Percentiles rank a stretch among this genome's conserved stretches.
These are phyloP conservation scores for Zymoseptoria ardabiliae DNA, from an alignment of 2,329 filamentous ascomycete genomes.

Conservation along the genomic window DNA sequence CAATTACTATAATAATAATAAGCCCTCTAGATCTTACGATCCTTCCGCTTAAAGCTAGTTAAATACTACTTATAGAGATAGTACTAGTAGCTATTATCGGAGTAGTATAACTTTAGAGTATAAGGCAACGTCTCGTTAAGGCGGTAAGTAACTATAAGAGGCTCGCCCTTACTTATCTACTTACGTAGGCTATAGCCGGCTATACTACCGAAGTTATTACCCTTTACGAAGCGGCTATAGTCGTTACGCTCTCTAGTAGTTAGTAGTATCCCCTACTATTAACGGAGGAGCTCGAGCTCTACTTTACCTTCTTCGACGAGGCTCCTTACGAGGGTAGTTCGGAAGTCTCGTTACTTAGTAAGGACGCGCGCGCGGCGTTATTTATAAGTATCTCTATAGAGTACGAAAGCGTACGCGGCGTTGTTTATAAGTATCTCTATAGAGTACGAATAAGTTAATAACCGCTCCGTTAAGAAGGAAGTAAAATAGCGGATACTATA, in stretches of 20 bases:
- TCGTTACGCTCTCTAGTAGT: too few species aligned
- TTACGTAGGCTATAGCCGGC: not conserved
- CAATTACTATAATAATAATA: too few species aligned
- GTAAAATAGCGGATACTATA: not conserved
- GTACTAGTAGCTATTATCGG: too few species aligned
- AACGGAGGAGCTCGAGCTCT: not conserved
- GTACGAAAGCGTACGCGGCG: not conserved
- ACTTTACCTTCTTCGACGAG: not conserved
- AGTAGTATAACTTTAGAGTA: not conserved
- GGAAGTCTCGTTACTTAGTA: not conserved
- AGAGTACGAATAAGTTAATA: not conserved
- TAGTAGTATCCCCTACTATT: not conserved
- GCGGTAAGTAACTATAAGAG: not conserved
- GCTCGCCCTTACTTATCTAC: not conserved
- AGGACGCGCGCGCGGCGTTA: too few species aligned
- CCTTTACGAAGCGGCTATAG: too few species aligned
- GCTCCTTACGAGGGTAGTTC: not conserved
- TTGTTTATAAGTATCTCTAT: too few species aligned
- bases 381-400: too few species aligned
- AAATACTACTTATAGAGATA: too few species aligned
- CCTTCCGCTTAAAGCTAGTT: too few species aligned
- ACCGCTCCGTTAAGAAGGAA: not conserved
- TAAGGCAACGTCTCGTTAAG: not conserved
- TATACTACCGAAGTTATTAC: too few species aligned
- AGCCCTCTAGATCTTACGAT: too few species aligned